phyloP scores from a whole-genome alignment of 2,329 filamentous ascomycete species.

The Apiospora malaysiana region DNA sequence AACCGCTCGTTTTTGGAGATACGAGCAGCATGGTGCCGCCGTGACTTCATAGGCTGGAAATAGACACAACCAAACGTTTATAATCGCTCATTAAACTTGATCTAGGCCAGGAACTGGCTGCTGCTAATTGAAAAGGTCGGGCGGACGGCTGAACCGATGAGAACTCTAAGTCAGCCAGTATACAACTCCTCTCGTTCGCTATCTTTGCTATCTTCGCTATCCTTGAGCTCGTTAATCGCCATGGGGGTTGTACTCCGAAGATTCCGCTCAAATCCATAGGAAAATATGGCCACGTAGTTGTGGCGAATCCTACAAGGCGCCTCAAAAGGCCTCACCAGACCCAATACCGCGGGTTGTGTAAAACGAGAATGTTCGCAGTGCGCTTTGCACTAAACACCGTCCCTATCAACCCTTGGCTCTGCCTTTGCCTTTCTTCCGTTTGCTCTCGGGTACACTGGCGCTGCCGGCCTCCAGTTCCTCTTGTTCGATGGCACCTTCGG shows the following conservation, averaged over 20 bases:
- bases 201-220: not conserved
- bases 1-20: not conserved
- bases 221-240: not conserved
- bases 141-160: not conserved
- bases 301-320: not conserved
- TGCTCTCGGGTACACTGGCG: conserved; percentile 64
- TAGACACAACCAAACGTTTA: conserved; percentile 11
- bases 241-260: not conserved
- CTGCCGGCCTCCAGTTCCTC: conserved; percentile 80
- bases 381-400: not conserved
- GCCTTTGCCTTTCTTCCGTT: conserved; percentile 54
- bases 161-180: not conserved
- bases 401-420: conserved; percentile 42
- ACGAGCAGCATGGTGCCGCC: not conserved
- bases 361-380: not conserved
- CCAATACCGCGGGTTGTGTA: not conserved
- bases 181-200: not conserved
- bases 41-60: conserved; percentile 11
- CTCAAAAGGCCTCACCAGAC: not conserved
- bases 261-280: not conserved
- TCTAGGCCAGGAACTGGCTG: not conserved
- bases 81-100: not conserved
- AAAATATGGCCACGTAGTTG: not conserved
- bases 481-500: conserved; percentile 61
- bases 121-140: not conserved